phyloP scores from a whole-genome alignment of 83 land plant genomes.

The Picea mariana region DNA sequence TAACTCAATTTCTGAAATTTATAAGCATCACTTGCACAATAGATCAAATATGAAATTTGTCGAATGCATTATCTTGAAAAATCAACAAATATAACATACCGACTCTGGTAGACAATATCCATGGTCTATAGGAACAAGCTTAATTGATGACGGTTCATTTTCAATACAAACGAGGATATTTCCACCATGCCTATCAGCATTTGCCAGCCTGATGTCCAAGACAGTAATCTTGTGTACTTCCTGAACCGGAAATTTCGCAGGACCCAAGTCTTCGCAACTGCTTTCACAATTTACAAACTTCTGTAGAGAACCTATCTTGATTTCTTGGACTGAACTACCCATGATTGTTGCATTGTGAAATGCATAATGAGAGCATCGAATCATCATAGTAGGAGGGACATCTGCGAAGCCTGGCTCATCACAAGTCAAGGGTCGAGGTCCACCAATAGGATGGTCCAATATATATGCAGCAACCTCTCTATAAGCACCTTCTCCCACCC shows the following conservation, averaged over 20 bases:
- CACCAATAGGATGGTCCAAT: slow-evolving; percentile 41
- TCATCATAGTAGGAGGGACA: slow-evolving; percentile 53
- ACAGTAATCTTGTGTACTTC: slow-evolving; percentile 52
- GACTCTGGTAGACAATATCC: slow-evolving; percentile 51
- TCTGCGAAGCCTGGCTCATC: slow-evolving; percentile 37
- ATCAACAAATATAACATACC: slow-evolving; percentile 20
- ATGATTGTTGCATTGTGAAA: slow-evolving; percentile 18
- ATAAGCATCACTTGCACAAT: too few relatives aligned
- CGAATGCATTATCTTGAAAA: too few relatives aligned
- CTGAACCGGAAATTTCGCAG: slow-evolving; percentile 27
- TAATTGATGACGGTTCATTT: neutral
- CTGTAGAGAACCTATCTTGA: slow-evolving; percentile 49
- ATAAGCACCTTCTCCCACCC: slow-evolving; percentile 43
- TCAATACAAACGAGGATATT: slow-evolving; percentile 35
- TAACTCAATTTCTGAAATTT: too few relatives aligned
- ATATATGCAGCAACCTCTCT: slow-evolving; percentile 54
- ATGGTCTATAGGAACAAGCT: slow-evolving; percentile 56
- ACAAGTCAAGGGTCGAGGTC: slow-evolving; percentile 17
- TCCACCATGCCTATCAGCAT: slow-evolving; percentile 46
- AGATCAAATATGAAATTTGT: too few relatives aligned
- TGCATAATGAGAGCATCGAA: slow-evolving; percentile 31
- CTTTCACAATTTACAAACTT: slow-evolving; percentile 31
- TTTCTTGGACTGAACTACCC: slow-evolving; percentile 5
- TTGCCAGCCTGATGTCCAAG: slow-evolving; percentile 48
- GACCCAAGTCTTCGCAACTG: slow-evolving; percentile 52